Evolutionary conservation across 2,329 filamentous ascomycete species (phyloP), one percentile per base, ranked within the genome.

Genomic region (Colletotrichum sp.): DNA sequence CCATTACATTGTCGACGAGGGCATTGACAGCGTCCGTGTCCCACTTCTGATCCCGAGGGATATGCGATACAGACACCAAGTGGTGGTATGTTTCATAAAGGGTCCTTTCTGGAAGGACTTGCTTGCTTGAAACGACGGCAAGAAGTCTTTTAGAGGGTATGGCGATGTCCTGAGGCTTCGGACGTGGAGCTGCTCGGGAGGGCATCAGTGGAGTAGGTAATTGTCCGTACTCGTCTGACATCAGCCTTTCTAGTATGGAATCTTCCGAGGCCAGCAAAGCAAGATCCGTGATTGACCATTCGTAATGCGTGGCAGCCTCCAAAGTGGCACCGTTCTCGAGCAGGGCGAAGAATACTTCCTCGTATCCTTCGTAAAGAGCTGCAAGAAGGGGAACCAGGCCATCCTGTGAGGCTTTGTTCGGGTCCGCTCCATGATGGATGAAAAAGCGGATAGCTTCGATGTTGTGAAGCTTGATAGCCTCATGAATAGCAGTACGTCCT

Each of bases 381-480:
- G 38, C 38, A 2, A 12, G 38, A n/a, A 43, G 38, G 3, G 38
- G 38, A 2, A n/a, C 38, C 18, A 43, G 18, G 3, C 38, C 38
- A 1, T 43, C 38, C 0, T 43, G 2, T 0, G 38, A 43, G 3
- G 38, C 18, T 3, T 1, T 43, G 0, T 43, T 3, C 1, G 38
- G 38, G 38, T 43, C 38, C 3, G 3, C 38, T 2, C 38, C 38
- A 10, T 43, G 16, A 10, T 1, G 38, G 2, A 43, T 3, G 1
- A 43, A 2, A 1, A 43, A n/a, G 0, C 38, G 38, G 1, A 43
- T 5, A 0, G 5, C 18, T 3, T 43, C 38, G 0, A 48, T 3
- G 0, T 6, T 48, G 2, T 48, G 38, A 48, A 5, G 38, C 3
- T 48, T 48, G 3, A 48, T 6, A 0, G 38, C 38, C 38, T 48